Percentiles rank a stretch among this genome's conserved stretches.
These are phyloP conservation scores for Gaultheria prostrata DNA, from an alignment of 148 eudicot species.

Conservation along the genomic window DNA sequence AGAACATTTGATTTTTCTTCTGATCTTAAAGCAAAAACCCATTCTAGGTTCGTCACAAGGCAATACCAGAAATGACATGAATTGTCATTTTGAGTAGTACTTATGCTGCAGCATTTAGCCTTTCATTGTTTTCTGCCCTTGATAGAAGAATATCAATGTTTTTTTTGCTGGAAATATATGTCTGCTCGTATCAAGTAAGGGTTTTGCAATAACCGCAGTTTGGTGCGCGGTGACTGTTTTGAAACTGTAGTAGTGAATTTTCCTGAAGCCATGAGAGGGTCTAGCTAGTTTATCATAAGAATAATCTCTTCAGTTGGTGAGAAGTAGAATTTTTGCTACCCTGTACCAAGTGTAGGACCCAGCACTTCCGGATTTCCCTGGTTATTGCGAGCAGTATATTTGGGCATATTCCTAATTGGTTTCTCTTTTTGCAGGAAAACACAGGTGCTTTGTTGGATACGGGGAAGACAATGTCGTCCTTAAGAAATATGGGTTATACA, in stretches of 20 bases:
- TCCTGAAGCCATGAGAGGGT: background rate
- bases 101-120: background rate
- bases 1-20: background rate
- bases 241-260: background rate
- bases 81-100: background rate
- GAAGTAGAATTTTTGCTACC: background rate
- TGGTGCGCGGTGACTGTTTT: background rate
- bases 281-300: background rate
- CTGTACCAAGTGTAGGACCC: background rate
- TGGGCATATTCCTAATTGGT: conserved; percentile 2
- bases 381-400: background rate
- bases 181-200: background rate
- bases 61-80: background rate
- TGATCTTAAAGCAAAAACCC: background rate
- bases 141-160: background rate
- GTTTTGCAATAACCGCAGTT: background rate
- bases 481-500: conserved; percentile 67
- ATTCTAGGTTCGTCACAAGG: background rate
- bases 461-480: conserved; percentile 38
- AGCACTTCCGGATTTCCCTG: background rate
- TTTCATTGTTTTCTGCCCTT: background rate
- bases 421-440: conserved; percentile 33
- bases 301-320: background rate
- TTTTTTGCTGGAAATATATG: background rate
- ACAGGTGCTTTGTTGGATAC: conserved; percentile 26